phyloP scores from a whole-genome alignment of 2,329 filamentous ascomycete species.

The Cadophora gregata region DNA sequence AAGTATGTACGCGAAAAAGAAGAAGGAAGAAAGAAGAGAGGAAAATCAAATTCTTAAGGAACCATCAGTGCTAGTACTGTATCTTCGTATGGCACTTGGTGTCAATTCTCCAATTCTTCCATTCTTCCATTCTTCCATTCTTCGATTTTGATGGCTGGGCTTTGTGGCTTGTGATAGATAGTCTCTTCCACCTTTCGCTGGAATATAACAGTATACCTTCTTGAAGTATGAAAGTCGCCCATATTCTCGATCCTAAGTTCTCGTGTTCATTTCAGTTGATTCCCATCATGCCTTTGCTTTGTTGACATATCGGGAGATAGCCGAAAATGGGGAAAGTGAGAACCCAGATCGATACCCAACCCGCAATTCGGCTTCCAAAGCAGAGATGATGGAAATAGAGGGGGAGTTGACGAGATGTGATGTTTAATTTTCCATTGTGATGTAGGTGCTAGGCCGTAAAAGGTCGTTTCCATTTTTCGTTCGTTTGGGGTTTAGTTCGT shows the following conservation, averaged over 20 bases:
- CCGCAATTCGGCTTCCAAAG: no score
- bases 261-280: not conserved
- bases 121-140: not conserved
- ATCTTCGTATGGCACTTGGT: no score
- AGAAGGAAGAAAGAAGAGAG: not conserved
- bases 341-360: no score
- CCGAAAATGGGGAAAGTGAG: not conserved
- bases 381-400: not conserved
- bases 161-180: no score
- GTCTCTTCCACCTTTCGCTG: no score
- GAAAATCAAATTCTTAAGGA: not conserved
- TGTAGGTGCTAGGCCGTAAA: not conserved
- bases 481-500: not conserved
- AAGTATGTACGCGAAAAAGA: not conserved
- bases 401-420: not conserved
- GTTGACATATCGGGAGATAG: not conserved
- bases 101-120: not conserved
- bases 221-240: no score
- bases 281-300: not conserved
- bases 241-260: no score
- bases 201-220: no score
- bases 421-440: not conserved
- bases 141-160: not conserved
- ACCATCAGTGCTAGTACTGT: no score
- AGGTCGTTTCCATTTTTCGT: not conserved